A percentile compares a stretch with the other conserved stretches of the same genome.
phyloP scores from a whole-genome alignment of 1,284 basidiomycete genomes.

The Stereum hirsutum region DNA sequence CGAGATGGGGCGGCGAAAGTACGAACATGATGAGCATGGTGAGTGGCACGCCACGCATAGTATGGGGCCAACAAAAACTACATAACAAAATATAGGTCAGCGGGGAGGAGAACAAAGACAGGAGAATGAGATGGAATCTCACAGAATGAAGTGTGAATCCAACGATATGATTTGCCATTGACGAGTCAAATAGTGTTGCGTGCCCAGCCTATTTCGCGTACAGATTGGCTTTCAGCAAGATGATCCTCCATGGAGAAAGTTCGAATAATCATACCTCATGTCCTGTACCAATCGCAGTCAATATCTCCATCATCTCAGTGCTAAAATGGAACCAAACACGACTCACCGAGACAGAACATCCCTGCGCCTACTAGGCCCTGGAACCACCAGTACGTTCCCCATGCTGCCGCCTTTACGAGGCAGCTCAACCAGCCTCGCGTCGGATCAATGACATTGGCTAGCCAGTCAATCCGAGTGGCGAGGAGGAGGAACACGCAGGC shows the following conservation, averaged over 20 bases:
- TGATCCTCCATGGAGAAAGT: conserved; percentile 14
- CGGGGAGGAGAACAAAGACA: background rate
- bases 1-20: background rate
- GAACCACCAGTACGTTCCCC: conserved; percentile 39
- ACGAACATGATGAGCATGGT: conserved; percentile 43
- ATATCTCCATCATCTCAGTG: too few relatives aligned
- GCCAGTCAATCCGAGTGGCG: conserved; percentile 28
- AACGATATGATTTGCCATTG: conserved; percentile 25
- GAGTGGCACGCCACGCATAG: conserved; percentile 48
- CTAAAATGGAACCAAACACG: too few relatives aligned
- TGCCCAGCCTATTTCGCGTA: conserved; percentile 24
- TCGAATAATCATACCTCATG: too few relatives aligned
- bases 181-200: conserved; percentile 26
- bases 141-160: conserved; percentile 36
- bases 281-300: too few relatives aligned
- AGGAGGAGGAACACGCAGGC: conserved; percentile 29
- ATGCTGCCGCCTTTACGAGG: conserved; percentile 20
- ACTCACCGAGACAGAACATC: conserved; percentile 39
- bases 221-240: background rate
- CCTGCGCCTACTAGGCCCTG: conserved; percentile 39
- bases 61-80: conserved; percentile 47
- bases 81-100: conserved; percentile 6
- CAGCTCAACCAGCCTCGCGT: conserved; percentile 14
- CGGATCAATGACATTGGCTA: conserved; percentile 13
- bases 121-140: conserved; percentile 8